These are phyloP conservation scores for Chaetothyriales sp. DNA, from an alignment of 2,329 filamentous ascomycete genomes.

Conservation along the genomic window DNA sequence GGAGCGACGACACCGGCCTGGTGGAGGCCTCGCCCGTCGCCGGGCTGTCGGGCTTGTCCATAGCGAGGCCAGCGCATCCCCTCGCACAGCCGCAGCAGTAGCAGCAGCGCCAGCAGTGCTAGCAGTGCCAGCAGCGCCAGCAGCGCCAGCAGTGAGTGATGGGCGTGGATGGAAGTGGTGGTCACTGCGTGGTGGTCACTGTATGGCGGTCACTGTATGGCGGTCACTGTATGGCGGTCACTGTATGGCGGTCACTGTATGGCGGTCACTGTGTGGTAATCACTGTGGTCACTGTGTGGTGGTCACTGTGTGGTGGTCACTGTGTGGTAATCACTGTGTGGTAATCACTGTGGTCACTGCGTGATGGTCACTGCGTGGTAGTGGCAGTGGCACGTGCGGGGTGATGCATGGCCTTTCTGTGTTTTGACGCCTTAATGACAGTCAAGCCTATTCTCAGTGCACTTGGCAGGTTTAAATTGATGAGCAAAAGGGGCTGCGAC, in stretches of 20 bases:
- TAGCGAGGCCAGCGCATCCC: background rate
- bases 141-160: background rate
- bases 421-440: background rate
- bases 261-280: background rate
- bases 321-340: background rate
- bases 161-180: background rate
- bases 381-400: background rate
- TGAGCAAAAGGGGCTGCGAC: background rate
- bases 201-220: too few relatives aligned
- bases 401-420: background rate
- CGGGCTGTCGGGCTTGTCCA: background rate
- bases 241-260: too few relatives aligned
- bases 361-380: background rate
- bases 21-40: constrained; percentile 11
- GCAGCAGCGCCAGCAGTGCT: background rate
- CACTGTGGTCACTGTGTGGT: too few relatives aligned
- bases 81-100: background rate
- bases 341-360: background rate
- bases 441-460: background rate
- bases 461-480: background rate
- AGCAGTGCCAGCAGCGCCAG: too few relatives aligned
- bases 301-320: background rate
- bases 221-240: too few relatives aligned
- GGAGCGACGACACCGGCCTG: constrained; percentile 35
- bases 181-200: background rate